A percentile compares a stretch with the other conserved stretches of the same genome.
Conservation (phyloP, 2,329 filamentous ascomycete genomes). For the Colletotrichum magnum region DNA sequence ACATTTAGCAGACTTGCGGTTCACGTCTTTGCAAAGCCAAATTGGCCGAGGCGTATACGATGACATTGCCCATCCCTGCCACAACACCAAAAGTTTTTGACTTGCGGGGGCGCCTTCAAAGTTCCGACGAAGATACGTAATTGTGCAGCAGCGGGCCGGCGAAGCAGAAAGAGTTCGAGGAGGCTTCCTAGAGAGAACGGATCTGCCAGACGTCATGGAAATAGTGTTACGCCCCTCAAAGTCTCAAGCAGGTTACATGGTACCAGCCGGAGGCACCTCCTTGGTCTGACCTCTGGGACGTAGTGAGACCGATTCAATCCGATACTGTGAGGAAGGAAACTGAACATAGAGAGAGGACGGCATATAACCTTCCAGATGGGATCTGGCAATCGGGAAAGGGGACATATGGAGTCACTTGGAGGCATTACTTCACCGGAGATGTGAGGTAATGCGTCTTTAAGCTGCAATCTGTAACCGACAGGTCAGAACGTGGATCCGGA, state of each 20-base stretch:
- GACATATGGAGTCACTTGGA: neutral
- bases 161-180: neutral
- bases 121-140: conserved; percentile 24
- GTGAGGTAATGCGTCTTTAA: conserved; percentile 10
- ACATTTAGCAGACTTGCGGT: conserved; percentile 7
- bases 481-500: neutral
- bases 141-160: conserved; percentile 3
- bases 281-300: neutral
- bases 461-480: conserved; percentile 16
- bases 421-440: neutral
- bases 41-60: neutral
- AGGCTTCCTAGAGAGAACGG: neutral
- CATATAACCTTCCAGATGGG: neutral
- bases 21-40: neutral
- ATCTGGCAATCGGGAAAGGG: neutral
- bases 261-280: neutral
- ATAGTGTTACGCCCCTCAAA: neutral
- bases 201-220: conserved; percentile 23
- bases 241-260: neutral
- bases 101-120: neutral
- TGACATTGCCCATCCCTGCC: conserved; percentile 7
- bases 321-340: neutral
- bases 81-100: neutral
- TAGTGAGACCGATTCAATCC: neutral
- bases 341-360: neutral